Conservation (phyloP, 1,139 yeast genomes). For the Debaryomyces fabryi region DNA sequence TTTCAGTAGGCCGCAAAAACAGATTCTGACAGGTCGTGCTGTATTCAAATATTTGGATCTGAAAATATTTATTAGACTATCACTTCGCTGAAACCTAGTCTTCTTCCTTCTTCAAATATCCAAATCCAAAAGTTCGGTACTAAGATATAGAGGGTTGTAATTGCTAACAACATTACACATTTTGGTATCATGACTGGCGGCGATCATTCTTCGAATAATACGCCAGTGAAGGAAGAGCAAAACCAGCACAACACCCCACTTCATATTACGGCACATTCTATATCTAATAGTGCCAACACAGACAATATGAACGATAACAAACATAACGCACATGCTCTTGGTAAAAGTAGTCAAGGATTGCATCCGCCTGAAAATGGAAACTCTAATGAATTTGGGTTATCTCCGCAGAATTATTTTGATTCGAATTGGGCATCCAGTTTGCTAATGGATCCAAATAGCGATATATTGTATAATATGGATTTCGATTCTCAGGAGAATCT, state of each 20-base stretch:
- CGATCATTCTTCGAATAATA: conserved; percentile 1
- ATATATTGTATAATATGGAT: conserved; percentile 39
- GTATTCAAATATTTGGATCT: background rate
- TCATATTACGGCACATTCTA: background rate
- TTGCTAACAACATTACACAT: background rate
- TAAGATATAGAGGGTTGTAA: background rate
- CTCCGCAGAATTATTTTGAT: conserved; percentile 46
- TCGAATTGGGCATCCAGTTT: conserved; percentile 46
- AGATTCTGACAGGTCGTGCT: background rate
- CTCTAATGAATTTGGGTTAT: conserved; percentile 13
- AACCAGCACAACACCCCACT: conserved; percentile 1
- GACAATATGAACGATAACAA: background rate
- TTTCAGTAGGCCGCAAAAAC: conserved; percentile 2
- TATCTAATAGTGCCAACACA: background rate
- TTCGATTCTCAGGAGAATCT: conserved; percentile 14
- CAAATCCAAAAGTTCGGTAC: background rate
- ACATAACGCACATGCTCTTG: background rate
- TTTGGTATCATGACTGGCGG: conserved; percentile 6
- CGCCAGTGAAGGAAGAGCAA: background rate
- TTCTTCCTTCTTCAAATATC: background rate
- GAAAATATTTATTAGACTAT: conserved; percentile 1
- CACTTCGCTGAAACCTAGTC: background rate
- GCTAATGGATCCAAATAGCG: conserved; percentile 39
- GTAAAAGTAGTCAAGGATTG: background rate
- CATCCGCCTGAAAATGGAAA: background rate